phyloP scores from a whole-genome alignment of 225 moss, liverwort and hornwort species.

The Sphagnum tenellum region DNA sequence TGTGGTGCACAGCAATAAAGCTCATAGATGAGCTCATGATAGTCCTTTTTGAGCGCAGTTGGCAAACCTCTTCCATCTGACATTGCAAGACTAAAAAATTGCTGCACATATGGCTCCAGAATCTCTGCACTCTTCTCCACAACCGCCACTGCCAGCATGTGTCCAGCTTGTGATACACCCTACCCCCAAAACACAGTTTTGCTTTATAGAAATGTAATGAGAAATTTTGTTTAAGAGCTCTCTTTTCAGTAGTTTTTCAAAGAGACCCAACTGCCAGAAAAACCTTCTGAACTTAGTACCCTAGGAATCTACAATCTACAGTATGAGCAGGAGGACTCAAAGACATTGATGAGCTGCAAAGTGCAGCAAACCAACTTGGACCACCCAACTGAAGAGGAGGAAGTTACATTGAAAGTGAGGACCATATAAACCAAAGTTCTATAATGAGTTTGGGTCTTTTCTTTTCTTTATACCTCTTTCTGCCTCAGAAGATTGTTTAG shows the following conservation, averaged over 20 bases:
- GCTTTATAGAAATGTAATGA: too few relatives aligned
- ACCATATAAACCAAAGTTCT: background rate
- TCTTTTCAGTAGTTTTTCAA: too few relatives aligned
- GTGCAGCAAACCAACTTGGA: too few relatives aligned
- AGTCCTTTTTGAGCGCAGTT: constrained; percentile 63
- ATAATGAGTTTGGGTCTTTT: constrained; percentile 1
- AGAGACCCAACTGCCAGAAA: too few relatives aligned
- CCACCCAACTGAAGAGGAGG: too few relatives aligned
- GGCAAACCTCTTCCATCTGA: constrained; percentile 62
- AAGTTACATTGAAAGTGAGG: too few relatives aligned
- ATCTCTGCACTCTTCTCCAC: constrained; percentile 82
- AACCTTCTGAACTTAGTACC: too few relatives aligned
- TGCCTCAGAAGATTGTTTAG: constrained; percentile 61
- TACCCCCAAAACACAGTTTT: constrained; percentile 9
- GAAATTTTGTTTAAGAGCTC: too few relatives aligned
- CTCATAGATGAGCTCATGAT: constrained; percentile 73
- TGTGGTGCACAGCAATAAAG: constrained; percentile 76
- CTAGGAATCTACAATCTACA: too few relatives aligned
- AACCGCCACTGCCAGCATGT: constrained; percentile 77
- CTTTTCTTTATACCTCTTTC: constrained; percentile 55
- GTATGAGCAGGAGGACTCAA: too few relatives aligned
- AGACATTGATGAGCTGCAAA: too few relatives aligned
- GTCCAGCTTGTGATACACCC: constrained; percentile 68
- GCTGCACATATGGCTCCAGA: constrained; percentile 80
- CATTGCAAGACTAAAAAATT: constrained; percentile 70